A percentile compares a stretch with the other conserved stretches of the same genome.
Evolutionary conservation across 306 rosid species (phyloP).

Genomic region (Fragaria iinumae): DNA sequence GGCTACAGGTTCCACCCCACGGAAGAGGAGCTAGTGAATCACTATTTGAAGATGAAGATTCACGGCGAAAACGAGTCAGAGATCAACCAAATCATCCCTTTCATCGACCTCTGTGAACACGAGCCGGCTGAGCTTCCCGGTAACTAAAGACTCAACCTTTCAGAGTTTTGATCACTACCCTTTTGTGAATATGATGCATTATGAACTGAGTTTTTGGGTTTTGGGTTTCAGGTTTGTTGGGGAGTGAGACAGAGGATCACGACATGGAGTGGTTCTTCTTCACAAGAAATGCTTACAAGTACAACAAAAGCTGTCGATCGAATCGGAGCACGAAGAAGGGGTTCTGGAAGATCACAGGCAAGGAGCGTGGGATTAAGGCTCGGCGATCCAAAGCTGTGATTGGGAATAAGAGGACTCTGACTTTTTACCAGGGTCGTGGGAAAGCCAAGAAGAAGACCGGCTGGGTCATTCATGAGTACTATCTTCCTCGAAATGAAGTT

Average conservation of each 20-base stretch:
- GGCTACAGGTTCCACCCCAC: conserved; percentile 70
- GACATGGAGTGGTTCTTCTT: conserved; percentile 64
- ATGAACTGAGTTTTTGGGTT: background rate
- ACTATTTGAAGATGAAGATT: conserved; percentile 45
- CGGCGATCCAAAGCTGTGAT: conserved; percentile 30
- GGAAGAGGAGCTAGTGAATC: conserved; percentile 50
- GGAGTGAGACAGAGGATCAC: background rate
- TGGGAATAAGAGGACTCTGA: conserved; percentile 65
- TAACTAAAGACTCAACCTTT: conserved; percentile 10
- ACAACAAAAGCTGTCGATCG: conserved; percentile 30
- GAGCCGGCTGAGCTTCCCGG: conserved; percentile 64
- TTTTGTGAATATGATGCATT: background rate
- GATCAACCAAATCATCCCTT: conserved; percentile 28
- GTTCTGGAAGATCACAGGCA: conserved; percentile 68
- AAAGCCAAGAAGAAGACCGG: conserved; percentile 21
- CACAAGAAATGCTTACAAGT: conserved; percentile 33
- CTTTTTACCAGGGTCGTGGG: conserved; percentile 39
- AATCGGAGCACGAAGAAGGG: conserved; percentile 52
- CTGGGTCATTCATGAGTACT: conserved; percentile 71
- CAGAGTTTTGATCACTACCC: background rate
- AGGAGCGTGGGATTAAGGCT: conserved; percentile 34
- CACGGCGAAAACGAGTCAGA: background rate
- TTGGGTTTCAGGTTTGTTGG: background rate
- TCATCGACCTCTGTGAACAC: conserved; percentile 37
- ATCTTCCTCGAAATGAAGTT: conserved; percentile 4